Base-by-base conservation (phyloP, 805 yeast genomes). In the Komagataella pastoris region DNA sequence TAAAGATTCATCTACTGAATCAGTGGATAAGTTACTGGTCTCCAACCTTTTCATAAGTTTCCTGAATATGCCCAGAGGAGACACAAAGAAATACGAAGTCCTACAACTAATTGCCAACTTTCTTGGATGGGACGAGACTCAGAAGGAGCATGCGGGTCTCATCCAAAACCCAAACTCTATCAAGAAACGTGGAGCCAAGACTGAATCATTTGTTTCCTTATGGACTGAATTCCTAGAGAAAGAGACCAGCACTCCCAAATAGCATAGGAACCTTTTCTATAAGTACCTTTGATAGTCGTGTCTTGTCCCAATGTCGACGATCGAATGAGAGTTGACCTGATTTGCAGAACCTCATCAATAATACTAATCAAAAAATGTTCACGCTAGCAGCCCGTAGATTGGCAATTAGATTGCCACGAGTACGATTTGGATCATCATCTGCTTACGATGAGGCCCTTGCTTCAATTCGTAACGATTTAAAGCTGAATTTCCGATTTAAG, bases 31-130 rank as follows among this genome's bases (percentile, higher is more conserved):
- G 61, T 96, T 90, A 64, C 76, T 93, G 54, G 80, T 93, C 4
- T 84, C 97, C 2, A 93, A 93, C 64, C 72, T 93, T 54, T 70
- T 93, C 50, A 76, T 93, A 17, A 87, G 93, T 52, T 93, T 90
- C 66, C 75, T 93, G 17, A 83, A 84, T 40, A 72, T 91, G 30
- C 97, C 96, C 5, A 73, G 99, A 54, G 96, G 93, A 1, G 99
- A 93, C 64, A 77, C 96, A 7, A 91, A 90, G 67, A 89, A 93
- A 66, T 93, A 86, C 63, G 98, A 93, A 72, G 96, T 93, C 3
- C 73, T 93, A 49, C 86, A 80, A 62, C 75, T 93, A 54, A 84
- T 93, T 46, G 77, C 96, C 8, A 86, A 87, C 54, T 82, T 84
- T 57, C 71, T 93, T 53, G 84, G 79, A 53, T 93, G 99, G 99